Conservation (phyloP, 1,139 yeast genomes). For the Taphrina sp. region DNA sequence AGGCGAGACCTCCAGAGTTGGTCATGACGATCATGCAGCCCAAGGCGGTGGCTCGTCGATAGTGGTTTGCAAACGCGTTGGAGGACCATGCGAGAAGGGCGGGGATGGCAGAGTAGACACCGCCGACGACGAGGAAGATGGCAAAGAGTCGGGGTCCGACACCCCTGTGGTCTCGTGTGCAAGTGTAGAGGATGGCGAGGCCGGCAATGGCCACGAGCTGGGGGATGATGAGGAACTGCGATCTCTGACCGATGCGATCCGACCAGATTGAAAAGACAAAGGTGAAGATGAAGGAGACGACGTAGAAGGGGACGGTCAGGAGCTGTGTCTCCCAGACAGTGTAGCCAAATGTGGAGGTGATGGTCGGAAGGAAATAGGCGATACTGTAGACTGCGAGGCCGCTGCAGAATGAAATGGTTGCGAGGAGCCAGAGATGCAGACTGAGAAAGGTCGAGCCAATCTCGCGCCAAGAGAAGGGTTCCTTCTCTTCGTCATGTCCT, state of each 20-base stretch:
- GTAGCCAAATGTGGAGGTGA: constrained; percentile 62
- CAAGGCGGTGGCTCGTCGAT: constrained; percentile 18
- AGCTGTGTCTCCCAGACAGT: constrained; percentile 42
- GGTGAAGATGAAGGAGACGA: constrained; percentile 60
- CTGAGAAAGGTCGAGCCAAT: neutral
- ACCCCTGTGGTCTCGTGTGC: constrained; percentile 33
- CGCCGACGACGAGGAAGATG: constrained; percentile 57
- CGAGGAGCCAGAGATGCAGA: constrained; percentile 10
- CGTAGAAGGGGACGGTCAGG: constrained; percentile 44
- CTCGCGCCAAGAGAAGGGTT: constrained; percentile 6
- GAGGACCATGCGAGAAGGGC: constrained; percentile 62
- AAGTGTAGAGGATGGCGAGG: constrained; percentile 51
- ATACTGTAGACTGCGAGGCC: constrained; percentile 58
- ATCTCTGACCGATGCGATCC: constrained; percentile 52
- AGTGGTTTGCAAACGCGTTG: constrained; percentile 61
- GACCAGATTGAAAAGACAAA: constrained; percentile 49
- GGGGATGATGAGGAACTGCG: constrained; percentile 51
- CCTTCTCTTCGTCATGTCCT: constrained; percentile 41
- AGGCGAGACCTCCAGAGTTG: constrained; percentile 23
- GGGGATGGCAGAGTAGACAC: constrained; percentile 63
- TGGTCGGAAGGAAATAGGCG: constrained; percentile 59
- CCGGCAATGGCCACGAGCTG: constrained; percentile 54
- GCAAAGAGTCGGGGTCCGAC: constrained; percentile 54
- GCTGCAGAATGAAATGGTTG: constrained; percentile 42
- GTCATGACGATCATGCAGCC: constrained; percentile 25